Evolutionary conservation across 2,329 filamentous ascomycete species (phyloP).

Genomic region (Ceratocystis cubensis): DNA sequence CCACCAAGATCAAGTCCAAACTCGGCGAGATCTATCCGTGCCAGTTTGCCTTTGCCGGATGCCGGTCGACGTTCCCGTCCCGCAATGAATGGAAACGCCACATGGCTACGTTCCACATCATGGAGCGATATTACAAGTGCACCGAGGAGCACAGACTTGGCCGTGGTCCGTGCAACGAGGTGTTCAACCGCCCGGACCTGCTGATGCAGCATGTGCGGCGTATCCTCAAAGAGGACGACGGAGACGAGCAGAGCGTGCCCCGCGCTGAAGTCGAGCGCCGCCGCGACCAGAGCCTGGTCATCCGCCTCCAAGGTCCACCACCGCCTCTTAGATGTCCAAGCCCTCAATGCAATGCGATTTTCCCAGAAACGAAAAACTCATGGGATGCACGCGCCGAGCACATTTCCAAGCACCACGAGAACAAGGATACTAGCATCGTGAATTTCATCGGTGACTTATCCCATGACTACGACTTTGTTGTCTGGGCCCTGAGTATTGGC

Average conservation of each 20-base stretch:
- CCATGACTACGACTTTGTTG: not conserved
- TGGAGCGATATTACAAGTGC: slow-evolving; percentile 64
- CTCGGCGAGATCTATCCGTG: slow-evolving; percentile 34
- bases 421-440: slow-evolving; percentile 24
- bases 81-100: slow-evolving; percentile 98
- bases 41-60: slow-evolving; percentile 67
- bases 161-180: slow-evolving; percentile 31
- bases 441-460: not conserved
- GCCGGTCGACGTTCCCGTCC: slow-evolving; percentile 55
- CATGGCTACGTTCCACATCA: slow-evolving; percentile 65
- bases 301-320: slow-evolving; percentile 48
- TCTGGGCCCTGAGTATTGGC: not conserved
- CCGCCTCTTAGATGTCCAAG: slow-evolving; percentile 49
- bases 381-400: slow-evolving; percentile 87
- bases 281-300: slow-evolving; percentile 38
- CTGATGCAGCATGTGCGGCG: slow-evolving; percentile 79
- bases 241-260: slow-evolving; percentile 39
- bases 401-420: slow-evolving; percentile 66
- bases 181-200: slow-evolving; percentile 84
- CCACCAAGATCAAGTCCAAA: not conserved
- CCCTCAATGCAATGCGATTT: slow-evolving; percentile 44
- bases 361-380: slow-evolving; percentile 44
- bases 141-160: slow-evolving; percentile 31
- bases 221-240: slow-evolving; percentile 42
- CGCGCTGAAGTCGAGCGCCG: slow-evolving; percentile 30